Evolutionary conservation across 768 basidiomycete genomes (phyloP).

Genomic region (Cystofilobasidium macerans): DNA sequence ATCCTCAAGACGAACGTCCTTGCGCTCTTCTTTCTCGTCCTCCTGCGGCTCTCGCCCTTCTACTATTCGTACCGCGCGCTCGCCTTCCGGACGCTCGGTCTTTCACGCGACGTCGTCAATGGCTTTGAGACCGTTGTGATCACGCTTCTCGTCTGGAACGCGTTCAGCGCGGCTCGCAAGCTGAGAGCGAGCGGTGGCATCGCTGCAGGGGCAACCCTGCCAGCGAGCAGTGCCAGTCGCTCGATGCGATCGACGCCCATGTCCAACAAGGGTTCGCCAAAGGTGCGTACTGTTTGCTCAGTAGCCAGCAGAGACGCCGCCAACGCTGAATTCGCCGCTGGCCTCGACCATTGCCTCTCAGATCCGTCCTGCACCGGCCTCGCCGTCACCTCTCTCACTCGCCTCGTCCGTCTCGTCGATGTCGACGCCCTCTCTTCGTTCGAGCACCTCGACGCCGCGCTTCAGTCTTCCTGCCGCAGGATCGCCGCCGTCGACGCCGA

Average conservation of each 20-base stretch:
- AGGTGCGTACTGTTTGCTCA: neutral
- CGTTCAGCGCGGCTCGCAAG: neutral
- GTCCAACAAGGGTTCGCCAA: neutral
- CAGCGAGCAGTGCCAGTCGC: neutral
- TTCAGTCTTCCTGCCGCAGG: neutral
- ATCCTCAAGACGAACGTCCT: conserved; percentile 9
- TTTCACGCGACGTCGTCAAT: conserved; percentile 7
- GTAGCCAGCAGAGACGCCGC: neutral
- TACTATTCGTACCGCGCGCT: neutral
- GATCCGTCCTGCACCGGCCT: conserved; percentile 6
- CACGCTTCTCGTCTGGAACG: conserved; percentile 9
- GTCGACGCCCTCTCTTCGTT: neutral
- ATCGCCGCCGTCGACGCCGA: neutral
- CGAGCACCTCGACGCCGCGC: neutral
- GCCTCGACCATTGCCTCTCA: neutral
- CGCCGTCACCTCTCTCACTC: neutral
- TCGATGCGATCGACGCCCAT: neutral
- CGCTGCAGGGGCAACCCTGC: neutral
- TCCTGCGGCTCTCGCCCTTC: conserved; percentile 2
- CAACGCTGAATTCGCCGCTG: neutral
- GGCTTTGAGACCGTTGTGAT: conserved; percentile 2
- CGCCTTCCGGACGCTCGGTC: neutral
- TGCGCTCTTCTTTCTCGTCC: neutral
- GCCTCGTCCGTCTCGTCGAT: neutral
- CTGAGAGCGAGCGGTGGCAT: neutral